These are phyloP conservation scores for Diaporthe helianthi DNA, from an alignment of 2,329 filamentous ascomycete species.

Conservation along the genomic window DNA sequence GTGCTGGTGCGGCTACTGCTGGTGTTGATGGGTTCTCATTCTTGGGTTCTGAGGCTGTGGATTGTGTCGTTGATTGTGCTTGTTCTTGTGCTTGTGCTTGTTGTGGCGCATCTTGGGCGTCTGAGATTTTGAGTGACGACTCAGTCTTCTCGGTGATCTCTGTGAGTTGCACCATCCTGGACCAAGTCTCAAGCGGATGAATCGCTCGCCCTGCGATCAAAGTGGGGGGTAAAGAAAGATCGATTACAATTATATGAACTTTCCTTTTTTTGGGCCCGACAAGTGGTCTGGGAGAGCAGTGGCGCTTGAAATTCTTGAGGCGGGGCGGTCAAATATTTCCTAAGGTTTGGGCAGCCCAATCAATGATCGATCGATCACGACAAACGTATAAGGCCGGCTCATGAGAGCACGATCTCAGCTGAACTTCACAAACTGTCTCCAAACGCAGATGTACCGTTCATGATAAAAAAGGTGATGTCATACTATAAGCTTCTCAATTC, in stretches of 20 bases:
- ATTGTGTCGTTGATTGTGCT: conserved; percentile 14
- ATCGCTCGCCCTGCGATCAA: background rate
- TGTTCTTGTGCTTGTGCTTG: too few species aligned
- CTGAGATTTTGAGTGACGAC: conserved; percentile 27
- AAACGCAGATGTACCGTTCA: background rate
- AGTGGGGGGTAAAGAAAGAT: background rate
- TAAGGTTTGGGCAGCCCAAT: conserved; percentile 8
- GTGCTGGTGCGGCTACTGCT: background rate
- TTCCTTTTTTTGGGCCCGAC: too few species aligned
- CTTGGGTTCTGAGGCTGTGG: background rate
- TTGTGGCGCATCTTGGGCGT: conserved; percentile 33
- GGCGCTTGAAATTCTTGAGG: conserved; percentile 27
- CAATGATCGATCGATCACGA: too few species aligned
- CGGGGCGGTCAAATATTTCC: conserved; percentile 27
- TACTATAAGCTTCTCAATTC: background rate
- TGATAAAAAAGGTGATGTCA: background rate
- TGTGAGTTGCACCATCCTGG: conserved; percentile 31
- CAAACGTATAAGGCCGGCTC: background rate
- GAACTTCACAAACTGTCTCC: background rate
- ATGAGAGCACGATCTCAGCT: background rate
- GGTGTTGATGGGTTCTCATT: conserved; percentile 6
- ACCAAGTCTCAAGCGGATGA: background rate
- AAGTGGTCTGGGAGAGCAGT: background rate
- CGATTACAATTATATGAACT: background rate
- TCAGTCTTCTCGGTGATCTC: conserved; percentile 31